Evolutionary conservation across 257 asterid species (phyloP), one percentile per base, ranked within the genome.

Genomic region (Phtheirospermum japonicum): DNA sequence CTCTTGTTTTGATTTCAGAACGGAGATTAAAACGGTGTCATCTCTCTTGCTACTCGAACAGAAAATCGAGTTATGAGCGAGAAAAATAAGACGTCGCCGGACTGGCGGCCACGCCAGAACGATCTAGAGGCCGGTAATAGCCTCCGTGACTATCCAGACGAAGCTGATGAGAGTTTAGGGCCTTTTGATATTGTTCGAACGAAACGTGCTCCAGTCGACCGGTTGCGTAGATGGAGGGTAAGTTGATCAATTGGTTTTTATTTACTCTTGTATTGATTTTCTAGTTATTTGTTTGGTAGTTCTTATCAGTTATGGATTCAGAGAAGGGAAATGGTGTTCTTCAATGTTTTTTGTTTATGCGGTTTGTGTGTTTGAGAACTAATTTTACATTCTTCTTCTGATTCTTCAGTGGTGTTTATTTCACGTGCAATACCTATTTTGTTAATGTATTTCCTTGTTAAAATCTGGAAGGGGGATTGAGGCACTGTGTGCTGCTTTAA

Each of bases 141-240:
- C 43, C 32, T 66, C 53, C 65, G 72, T 32, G 69, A 53, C 52
- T 71, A 63, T 18, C 69, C 45, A 3, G 80, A 75, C 1, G 85
- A 81, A 5, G 88, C 77, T 1, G 85, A 82, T 6, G 86, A 61
- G 4, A 68, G 63, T 9, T 69, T 76, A 3, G 79, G 84, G 7
- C 88, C 96, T 6, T 91, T 91, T 50, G 77, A 82, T 71, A 88
- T 91, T 67, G 75, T 66, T 12, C 68, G 96, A 9, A 91, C 98
- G 34, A 91, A 91, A 65, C 71, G 96, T 48, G 96, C 98, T 28
- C 85, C 98, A 0, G 58, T 81, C 32, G 77, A 91, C 66, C 84
- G 89, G 57, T 65, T 91, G 70, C 85, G 81, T 49, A 63, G 85
- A 54, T 91, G 98, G 96, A 75, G 98, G 80, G 98, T 90, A 69